Base-by-base conservation (phyloP, 2,329 filamentous ascomycete species). In the Zalaria sp. region DNA sequence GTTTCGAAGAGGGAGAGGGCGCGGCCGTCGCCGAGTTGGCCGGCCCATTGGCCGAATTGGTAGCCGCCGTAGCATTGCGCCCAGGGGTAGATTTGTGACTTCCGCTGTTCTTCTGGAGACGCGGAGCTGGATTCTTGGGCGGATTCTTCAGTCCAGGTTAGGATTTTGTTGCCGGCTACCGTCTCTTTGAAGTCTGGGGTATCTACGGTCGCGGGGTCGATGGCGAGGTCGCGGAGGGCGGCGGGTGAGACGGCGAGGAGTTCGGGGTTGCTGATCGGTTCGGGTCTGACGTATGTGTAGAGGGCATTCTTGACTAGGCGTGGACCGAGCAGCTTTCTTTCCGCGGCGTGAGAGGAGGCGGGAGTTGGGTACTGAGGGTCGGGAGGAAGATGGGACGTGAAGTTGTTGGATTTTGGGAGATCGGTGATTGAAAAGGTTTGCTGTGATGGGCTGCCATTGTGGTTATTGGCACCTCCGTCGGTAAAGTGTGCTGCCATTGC, bases 31-130 rank as follows among this genome's bases (percentile, higher is more conserved):
- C 91, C 91, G 1, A 98, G 75, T 61, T 98, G 91, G 4, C 91
- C 88, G 3, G 91, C 91, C 89, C 89, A 98, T 50, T 83, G 78
- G 4, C 91, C 91, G 44, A 65, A 63, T 39, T 64, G 61, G 52
- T 71, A 67, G 43, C 89, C 89, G 43, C 91, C 91, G 59, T 98
- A 98, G 65, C 91, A 96, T 64, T 98, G 91, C 28, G 91, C 88
- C 91, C 91, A 98, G 0, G 91, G 89, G 58, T 98, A 98, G 35
- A 91, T 78, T 18, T 83, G 81, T 44, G 77, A 66, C 25, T 65
- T 58, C 49, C 68, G 71, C 44, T 75, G 69, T 46, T 79, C 72
- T 46, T 81, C 72, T 73, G 54, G 51, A 25, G 57, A 53, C 9
- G 34, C 3, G 31, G 37, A 42, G 11, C 35, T 38, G 6, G 27